Evolutionary conservation across 1,139 yeast genomes (phyloP), one percentile per base, ranked within the genome.

Genomic region (Yamadazyma triangularis): DNA sequence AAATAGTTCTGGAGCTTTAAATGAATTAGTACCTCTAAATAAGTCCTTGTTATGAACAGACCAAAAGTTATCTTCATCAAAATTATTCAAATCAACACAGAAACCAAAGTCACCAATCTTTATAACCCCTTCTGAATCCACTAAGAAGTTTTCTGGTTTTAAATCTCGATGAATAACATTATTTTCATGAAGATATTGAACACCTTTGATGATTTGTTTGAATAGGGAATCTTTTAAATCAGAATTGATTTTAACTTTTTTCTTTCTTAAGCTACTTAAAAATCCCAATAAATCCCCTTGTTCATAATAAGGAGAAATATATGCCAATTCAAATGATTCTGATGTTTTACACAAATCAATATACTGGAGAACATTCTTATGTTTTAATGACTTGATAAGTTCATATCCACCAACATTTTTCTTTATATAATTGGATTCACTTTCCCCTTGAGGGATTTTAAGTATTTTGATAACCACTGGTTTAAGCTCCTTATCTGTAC

Each of bases 1-100:
- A 39, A 64, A 68, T 25, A 73, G 44, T 44, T 75, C 80, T 0
- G 81, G 80, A 0, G 80, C 73, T 44, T 73, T 75, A 48, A 73
- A 75, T 13, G 76, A 66, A 23, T 58, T 60, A 2, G 81, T 75
- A 1, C 81, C 81, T 37, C 70, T 55, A 29, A 48, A 53, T 9
- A 71, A 38, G 23, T 52, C 53, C 2, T 56, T 54, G 20, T 55
- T 50, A 0, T 41, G 36, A 11, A 32, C 25, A 15, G 48, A 35
- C 39, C 47, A 41, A n/a, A 47, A 42, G 16, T 44, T 39, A 24
- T 35, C 34, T 5, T 35, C 34, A 8, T 39, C 45, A 4, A 37
- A 18, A 6, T 42, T 32, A 15, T 46, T 38, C 13, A 69, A 40
- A 37, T 65, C 56, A 11, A 73, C 35, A 18, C 73, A 64, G 49